Evolutionary conservation across 768 basidiomycete genomes (phyloP), one percentile per base, ranked within the genome.

Genomic region (Rhizopogon sp.): DNA sequence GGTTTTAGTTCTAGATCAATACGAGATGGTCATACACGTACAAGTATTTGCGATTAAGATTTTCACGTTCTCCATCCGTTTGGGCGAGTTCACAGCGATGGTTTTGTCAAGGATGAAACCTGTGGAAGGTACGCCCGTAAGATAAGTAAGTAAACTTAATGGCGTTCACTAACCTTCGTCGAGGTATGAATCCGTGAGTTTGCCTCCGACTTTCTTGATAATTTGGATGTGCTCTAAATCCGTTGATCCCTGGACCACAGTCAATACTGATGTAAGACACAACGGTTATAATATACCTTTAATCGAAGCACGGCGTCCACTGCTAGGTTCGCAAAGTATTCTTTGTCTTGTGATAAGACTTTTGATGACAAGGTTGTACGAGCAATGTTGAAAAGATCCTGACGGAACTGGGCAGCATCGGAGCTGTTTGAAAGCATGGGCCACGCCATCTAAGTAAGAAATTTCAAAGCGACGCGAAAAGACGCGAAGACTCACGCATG

Each of bases 171-270:
- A 59, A 86, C 93, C 96, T 76, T 98, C 97, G 65, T 97, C 95
- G 35, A 99, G 83, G 76, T 98, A 99, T 6, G 93, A 96, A 65
- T 98, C 96, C 0, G 93, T 96, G 63, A 99, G 79, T 76, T 98
- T 99, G 50, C 96, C 96, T 55, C 96, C 96, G n/a, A 91, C 92
- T 74, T 98, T 98, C 81, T 99, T 99, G 77, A 98, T 99, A 70
- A 98, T 88, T 72, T 99, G 96, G 60, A 99, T 98, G 70, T 98
- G 94, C 61, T 99, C 96, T 35, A 99, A 78, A 73, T 98, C 89
- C 50, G 91, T 94, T 39, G 94, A 97, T 39, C 97, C 97, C 89
- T 93, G 63, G 6, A 47, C 14, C 7, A 39, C 6, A 31, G 43
- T 62, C 46, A 58, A 39, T 22, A n/a, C 41, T 46, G 54, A 22